Evolutionary conservation across 2,329 filamentous ascomycete genomes (phyloP).

Genomic region (Xylariaceae sp.): DNA sequence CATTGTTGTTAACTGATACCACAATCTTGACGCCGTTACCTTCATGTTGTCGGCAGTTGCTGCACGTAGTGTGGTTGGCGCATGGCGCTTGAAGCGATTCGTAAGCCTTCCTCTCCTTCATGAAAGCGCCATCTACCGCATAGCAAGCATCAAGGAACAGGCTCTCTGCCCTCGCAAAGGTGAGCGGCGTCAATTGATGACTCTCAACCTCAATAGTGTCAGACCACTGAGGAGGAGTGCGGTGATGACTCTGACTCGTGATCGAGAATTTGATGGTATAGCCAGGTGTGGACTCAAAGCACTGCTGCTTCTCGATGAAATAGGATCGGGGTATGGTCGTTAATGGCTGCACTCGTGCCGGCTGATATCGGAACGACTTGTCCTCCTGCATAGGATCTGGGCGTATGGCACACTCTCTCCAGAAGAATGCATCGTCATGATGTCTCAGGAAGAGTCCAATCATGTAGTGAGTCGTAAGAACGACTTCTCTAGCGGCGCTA

Average conservation of each 20-base stretch:
- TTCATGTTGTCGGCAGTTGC: conserved; percentile 37
- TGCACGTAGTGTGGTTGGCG: conserved; percentile 34
- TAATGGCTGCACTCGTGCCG: conserved; percentile 41
- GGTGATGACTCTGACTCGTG: conserved; percentile 37
- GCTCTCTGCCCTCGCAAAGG: conserved; percentile 41
- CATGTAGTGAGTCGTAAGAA: conserved; percentile 46
- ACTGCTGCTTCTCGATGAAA: conserved; percentile 41
- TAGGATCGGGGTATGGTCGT: conserved; percentile 42
- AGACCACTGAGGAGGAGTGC: conserved; percentile 35
- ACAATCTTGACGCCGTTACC: conserved; percentile 43
- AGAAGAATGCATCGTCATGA: conserved; percentile 47
- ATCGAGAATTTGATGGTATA: conserved; percentile 45
- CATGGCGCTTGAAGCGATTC: conserved; percentile 37
- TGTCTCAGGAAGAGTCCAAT: conserved; percentile 46
- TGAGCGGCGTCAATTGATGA: conserved; percentile 44
- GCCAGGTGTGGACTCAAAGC: conserved; percentile 45
- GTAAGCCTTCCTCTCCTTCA: conserved; percentile 38
- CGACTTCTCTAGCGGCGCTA: conserved; percentile 42
- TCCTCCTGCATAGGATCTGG: conserved; percentile 35
- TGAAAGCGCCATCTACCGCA: conserved; percentile 39
- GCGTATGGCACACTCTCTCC: conserved; percentile 41
- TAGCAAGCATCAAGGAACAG: conserved; percentile 43
- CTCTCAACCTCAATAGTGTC: conserved; percentile 42
- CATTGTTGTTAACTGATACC: conserved; percentile 44
- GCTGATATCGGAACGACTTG: conserved; percentile 38